Conservation (phyloP, 1,284 basidiomycete species). For the Microbotryum silenes-acaulis region DNA sequence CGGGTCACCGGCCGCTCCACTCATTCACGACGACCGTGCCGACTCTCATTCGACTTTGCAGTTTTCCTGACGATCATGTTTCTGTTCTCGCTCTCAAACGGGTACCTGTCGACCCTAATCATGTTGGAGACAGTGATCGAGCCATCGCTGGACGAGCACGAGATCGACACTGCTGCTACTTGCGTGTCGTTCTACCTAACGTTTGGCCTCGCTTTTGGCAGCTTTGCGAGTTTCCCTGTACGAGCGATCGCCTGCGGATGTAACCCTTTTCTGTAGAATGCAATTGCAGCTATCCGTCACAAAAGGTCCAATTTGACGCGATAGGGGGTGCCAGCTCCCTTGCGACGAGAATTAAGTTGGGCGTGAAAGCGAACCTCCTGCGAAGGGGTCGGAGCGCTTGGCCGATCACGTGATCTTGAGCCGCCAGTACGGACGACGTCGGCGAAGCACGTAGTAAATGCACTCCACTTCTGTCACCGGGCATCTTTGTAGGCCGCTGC, state of each 20-base stretch:
- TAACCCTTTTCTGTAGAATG: conserved; percentile 21
- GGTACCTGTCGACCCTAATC: conserved; percentile 35
- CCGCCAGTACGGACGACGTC: no score
- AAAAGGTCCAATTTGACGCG: no score
- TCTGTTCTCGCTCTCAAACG: conserved; percentile 35
- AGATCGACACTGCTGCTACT: conserved; percentile 34
- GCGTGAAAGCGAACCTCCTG: no score
- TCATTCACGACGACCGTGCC: background rate
- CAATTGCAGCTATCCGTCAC: no score
- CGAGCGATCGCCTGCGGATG: conserved; percentile 22
- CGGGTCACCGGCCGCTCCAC: background rate
- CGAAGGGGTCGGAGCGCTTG: no score
- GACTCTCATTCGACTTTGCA: background rate
- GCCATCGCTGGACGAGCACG: conserved; percentile 31
- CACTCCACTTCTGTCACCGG: no score
- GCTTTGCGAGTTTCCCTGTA: conserved; percentile 30
- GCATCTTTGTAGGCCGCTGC: no score
- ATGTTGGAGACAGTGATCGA: conserved; percentile 36
- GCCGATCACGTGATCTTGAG: no score
- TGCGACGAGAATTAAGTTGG: no score
- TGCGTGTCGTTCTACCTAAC: conserved; percentile 34
- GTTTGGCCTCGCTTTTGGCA: conserved; percentile 27
- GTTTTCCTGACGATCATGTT: conserved; percentile 34
- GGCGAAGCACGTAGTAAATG: no score
- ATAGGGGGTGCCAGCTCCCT: no score